phyloP scores from a whole-genome alignment of 2,329 filamentous ascomycete species.

The Tolypocladium endophyticum region DNA sequence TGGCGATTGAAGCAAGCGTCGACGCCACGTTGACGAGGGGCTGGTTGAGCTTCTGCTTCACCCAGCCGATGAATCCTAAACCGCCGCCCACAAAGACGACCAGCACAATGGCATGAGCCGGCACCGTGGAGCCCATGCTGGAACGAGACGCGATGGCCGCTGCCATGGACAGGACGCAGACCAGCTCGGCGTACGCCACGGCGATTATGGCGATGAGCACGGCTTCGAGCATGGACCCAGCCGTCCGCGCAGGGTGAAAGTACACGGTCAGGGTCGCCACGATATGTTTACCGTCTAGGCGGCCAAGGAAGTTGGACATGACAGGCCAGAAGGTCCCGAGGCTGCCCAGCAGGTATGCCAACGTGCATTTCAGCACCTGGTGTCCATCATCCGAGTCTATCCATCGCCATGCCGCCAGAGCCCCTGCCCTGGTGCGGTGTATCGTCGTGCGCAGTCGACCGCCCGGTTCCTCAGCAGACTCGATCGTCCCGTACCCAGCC shows the following conservation, averaged over 20 bases:
- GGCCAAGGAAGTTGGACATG: slow-evolving; percentile 63
- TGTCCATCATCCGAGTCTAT: slow-evolving; percentile 62
- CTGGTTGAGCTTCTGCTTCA: slow-evolving; percentile 68
- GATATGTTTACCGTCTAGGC: slow-evolving; percentile 85
- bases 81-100: slow-evolving; percentile 78
- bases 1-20: slow-evolving; percentile 76
- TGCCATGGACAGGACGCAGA: slow-evolving; percentile 81
- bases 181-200: slow-evolving; percentile 57
- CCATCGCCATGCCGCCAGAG: slow-evolving; percentile 43
- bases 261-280: slow-evolving; percentile 91
- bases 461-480: slow-evolving; percentile 8
- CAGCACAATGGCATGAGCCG: slow-evolving; percentile 72
- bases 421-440: slow-evolving; percentile 16
- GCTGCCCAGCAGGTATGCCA: slow-evolving; percentile 81
- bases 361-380: slow-evolving; percentile 78
- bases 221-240: slow-evolving; percentile 84
- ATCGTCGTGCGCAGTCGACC: slow-evolving; percentile 6
- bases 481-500: slow-evolving; percentile 3
- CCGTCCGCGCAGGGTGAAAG: slow-evolving; percentile 80
- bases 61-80: slow-evolving; percentile 79
- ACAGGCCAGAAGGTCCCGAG: slow-evolving; percentile 73
- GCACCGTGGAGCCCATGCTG: slow-evolving; percentile 50
- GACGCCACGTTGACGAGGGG: slow-evolving; percentile 76
- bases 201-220: slow-evolving; percentile 66
- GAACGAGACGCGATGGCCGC: slow-evolving; percentile 69